Evolutionary conservation across 768 basidiomycete genomes (phyloP).

Genomic region (Leucogyrophana mollusca): DNA sequence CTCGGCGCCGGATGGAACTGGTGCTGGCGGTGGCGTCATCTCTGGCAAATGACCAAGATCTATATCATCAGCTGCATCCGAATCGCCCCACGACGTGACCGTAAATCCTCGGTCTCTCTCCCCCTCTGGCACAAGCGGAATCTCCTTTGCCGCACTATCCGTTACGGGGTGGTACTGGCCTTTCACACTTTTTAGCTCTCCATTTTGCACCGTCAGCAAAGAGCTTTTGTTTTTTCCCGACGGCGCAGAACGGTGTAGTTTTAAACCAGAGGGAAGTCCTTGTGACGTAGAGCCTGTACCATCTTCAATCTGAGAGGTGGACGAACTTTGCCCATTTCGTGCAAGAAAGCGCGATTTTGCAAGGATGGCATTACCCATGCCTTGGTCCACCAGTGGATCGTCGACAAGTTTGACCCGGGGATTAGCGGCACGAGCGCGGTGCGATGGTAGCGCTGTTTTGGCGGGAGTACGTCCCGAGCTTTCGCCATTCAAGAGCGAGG

Average conservation of each 20-base stretch:
- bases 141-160: constrained; percentile 3
- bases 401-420: constrained; percentile 56
- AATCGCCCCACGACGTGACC: constrained; percentile 19
- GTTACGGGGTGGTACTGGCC: constrained; percentile 32
- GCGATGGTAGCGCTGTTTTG: constrained; percentile 25
- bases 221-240: constrained; percentile 45
- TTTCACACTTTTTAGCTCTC: constrained; percentile 49
- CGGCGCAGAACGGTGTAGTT: constrained; percentile 40
- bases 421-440: constrained; percentile 49
- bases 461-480: constrained; percentile 5
- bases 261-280: constrained; percentile 10
- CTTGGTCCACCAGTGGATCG: constrained; percentile 20
- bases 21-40: constrained; percentile 2
- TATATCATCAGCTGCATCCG: constrained; percentile 9
- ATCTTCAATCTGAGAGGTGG: not conserved
- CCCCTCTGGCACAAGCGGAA: not conserved
- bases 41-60: constrained; percentile 4
- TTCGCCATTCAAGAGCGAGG: constrained; percentile 10
- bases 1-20: constrained; percentile 40
- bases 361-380: constrained; percentile 41
- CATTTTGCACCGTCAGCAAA: constrained; percentile 52
- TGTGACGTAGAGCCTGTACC: constrained; percentile 3
- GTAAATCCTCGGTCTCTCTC: constrained; percentile 5
- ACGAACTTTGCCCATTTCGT: constrained; percentile 8
- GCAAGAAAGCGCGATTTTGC: constrained; percentile 48